Conservation (phyloP, 2,329 filamentous ascomycete genomes). For the Macrophomina tecta region DNA sequence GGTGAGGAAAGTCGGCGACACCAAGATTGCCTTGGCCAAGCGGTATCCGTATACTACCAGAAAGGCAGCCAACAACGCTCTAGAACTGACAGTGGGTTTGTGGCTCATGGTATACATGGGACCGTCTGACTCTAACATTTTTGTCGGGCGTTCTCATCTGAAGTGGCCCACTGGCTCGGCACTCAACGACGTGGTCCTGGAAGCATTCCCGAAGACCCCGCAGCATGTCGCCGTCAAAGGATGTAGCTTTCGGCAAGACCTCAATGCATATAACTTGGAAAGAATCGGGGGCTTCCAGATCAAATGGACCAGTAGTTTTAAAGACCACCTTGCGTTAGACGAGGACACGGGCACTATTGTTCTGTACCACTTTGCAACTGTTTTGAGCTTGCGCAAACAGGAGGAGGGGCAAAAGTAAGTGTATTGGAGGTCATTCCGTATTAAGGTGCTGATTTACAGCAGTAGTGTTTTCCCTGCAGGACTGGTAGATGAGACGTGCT, state of each 20-base stretch:
- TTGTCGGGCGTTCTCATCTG: not conserved
- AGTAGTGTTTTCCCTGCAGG: not conserved
- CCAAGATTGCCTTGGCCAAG: not conserved
- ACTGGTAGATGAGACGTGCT: not conserved
- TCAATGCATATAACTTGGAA: not conserved
- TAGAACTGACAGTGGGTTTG: not conserved
- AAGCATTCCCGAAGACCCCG: not conserved
- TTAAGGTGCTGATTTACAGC: not conserved
- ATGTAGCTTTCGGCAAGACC: not conserved
- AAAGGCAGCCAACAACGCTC: not conserved
- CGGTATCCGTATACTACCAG: not conserved
- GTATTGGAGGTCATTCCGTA: fast-evolving
- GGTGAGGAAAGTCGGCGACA: not conserved
- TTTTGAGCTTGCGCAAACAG: not conserved
- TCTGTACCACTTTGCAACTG: not conserved
- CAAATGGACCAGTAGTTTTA: not conserved
- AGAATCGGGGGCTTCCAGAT: not conserved
- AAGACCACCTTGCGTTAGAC: not conserved
- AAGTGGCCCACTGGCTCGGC: not conserved
- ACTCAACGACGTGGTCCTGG: not conserved
- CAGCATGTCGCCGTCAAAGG: not conserved
- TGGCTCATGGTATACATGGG: conserved; percentile 3
- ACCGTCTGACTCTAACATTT: not conserved
- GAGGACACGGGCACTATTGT: not conserved
- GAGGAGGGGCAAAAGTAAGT: not conserved